Conservation (phyloP, 129 eudicot species). For the Solidago caesia region DNA sequence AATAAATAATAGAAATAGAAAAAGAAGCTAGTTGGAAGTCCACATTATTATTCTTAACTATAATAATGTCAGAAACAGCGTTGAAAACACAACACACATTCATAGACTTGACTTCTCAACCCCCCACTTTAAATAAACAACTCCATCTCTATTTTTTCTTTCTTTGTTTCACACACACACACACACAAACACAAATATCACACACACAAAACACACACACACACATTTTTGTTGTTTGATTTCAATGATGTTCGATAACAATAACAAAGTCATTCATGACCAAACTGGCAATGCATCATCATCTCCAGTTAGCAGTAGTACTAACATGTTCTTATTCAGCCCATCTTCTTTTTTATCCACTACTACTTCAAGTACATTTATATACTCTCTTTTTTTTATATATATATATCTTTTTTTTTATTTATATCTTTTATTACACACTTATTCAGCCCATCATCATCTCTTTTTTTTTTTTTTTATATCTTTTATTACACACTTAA, state of each 20-base stretch:
- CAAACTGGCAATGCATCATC: background rate
- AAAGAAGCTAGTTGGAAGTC: background rate
- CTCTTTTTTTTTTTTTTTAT: background rate
- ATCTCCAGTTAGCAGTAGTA: background rate
- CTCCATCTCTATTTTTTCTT: background rate
- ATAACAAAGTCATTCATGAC: background rate
- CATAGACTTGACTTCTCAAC: background rate
- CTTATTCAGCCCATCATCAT: slow-evolving; percentile 13
- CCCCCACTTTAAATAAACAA: background rate
- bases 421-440: no score
- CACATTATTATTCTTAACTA: background rate
- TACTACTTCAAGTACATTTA: slow-evolving; percentile 15
- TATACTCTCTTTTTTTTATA: background rate
- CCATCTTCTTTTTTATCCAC: slow-evolving; percentile 11
- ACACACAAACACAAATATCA: background rate
- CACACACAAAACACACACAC: background rate
- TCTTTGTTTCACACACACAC: background rate
- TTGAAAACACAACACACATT: background rate
- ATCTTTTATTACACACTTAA: no score
- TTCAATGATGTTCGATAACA: background rate
- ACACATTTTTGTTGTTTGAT: background rate
- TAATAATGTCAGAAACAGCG: background rate
- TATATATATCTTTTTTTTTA: background rate
- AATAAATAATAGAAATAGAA: background rate
- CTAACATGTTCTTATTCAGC: background rate